Conservation (phyloP, 306 rosid species). For the Leucaena leucocephala region DNA sequence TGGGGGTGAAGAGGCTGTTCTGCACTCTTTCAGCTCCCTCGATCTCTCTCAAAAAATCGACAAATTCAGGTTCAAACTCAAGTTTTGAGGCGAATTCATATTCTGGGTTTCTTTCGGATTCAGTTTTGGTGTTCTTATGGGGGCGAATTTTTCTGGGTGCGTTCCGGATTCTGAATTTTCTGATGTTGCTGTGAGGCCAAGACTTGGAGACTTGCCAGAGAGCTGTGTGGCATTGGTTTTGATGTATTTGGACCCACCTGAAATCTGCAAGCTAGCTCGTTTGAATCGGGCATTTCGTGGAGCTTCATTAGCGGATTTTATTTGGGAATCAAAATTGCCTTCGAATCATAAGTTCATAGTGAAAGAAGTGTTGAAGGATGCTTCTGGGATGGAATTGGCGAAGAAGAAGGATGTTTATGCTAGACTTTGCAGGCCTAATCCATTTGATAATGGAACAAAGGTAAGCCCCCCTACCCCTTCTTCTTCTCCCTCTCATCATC, state of each 20-base stretch:
- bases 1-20: slow-evolving; percentile 25
- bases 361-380: slow-evolving; percentile 52
- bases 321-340: slow-evolving; percentile 90
- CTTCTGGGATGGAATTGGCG: slow-evolving; percentile 37
- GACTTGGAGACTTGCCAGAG: slow-evolving; percentile 85
- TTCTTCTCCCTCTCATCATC: neutral
- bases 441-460: slow-evolving; percentile 71
- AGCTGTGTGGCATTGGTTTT: slow-evolving; percentile 76
- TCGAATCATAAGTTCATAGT: slow-evolving; percentile 62
- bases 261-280: slow-evolving; percentile 70
- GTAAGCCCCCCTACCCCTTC: slow-evolving; percentile 33
- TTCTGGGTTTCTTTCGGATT: slow-evolving; percentile 32
- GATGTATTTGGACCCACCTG: slow-evolving; percentile 68
- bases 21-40: slow-evolving; percentile 45
- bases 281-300: slow-evolving; percentile 69
- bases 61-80: slow-evolving; percentile 64
- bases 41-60: slow-evolving; percentile 58
- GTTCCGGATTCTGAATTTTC: slow-evolving; percentile 38
- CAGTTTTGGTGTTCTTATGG: slow-evolving; percentile 42
- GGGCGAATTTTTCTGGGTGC: slow-evolving; percentile 59
- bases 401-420: slow-evolving; percentile 60
- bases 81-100: slow-evolving; percentile 34
- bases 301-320: slow-evolving; percentile 84
- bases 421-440: slow-evolving; percentile 64
- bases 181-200: slow-evolving; percentile 46